Evolutionary conservation across 495 filamentous ascomycete species (phyloP), one percentile per base, ranked within the genome.

Genomic region (Penicillium bialowiezense): DNA sequence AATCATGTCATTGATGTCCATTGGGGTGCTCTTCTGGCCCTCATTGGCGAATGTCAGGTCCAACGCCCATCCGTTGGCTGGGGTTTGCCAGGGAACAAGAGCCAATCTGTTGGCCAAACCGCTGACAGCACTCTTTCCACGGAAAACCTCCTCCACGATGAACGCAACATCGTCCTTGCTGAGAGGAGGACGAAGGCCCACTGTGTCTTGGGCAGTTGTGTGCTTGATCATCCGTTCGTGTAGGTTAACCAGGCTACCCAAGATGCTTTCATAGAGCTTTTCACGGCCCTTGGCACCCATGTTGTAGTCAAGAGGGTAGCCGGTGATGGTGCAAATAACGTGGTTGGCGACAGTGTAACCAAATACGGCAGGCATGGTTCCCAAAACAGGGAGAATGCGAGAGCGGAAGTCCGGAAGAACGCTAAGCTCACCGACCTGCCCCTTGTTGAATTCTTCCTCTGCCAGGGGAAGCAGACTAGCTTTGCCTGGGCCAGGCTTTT

Each of bases 301-400:
- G 5, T 84, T 75, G 59, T 95, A 93, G 43, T 96, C 90, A 48
- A 84, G 81, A 0, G 92, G 95, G 60, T 97, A 97, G 19, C 82
- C 86, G 1, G 90, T 76, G n/a, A 96, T 79, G 33, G 85, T 82
- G 52, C 93, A 78, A 49, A 97, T 89, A 31, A 97, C 82, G 55
- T 96, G 89, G 63, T 97, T 99, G 1, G 93, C 93, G 20, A 86
- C 78, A 1, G 84, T 85, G 48, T 95, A 88, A 12, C 93, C 93
- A 71, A 99, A 99, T 0, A 97, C 81, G 2, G 92, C 91, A 1
- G 93, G 93, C 91, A 99, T 96, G 0, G 93, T 97, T 3, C 93
- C 93, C 14, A 99, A 69, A 0, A 99, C 93, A 0, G 93, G 93
- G 35, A 99, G 69, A 47, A 99, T 97, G 18, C 93, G 83, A 14